These are phyloP conservation scores for Haplosporangium sp. DNA, from an alignment of 371 early-diverging fungal genomes.

Conservation along the genomic window DNA sequence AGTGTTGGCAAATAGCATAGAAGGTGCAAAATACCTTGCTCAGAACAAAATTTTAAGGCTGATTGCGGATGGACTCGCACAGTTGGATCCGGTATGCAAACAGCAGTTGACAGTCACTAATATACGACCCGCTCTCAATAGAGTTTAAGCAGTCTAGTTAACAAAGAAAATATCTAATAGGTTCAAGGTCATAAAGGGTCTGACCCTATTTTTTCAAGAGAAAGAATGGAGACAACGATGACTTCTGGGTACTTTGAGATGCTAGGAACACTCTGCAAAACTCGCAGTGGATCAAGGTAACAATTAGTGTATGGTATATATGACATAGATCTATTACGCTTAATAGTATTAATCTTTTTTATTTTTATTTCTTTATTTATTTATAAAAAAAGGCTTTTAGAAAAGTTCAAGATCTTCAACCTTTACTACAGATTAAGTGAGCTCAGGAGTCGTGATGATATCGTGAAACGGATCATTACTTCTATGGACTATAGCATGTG, in stretches of 20 bases:
- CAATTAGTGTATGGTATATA: neutral
- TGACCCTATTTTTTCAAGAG: constrained; percentile 82
- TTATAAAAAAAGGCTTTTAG: constrained; percentile 62
- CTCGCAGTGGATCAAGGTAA: constrained; percentile 74
- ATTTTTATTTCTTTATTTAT: neutral
- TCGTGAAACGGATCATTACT: constrained; percentile 81
- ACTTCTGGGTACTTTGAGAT: constrained; percentile 86
- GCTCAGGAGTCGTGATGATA: constrained; percentile 83
- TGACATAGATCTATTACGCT: too few species aligned
- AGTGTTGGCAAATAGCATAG: constrained; percentile 68
- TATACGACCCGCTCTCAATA: too few species aligned
- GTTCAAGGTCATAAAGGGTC: constrained; percentile 59
- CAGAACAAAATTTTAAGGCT: constrained; percentile 78
- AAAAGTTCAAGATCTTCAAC: constrained; percentile 84
- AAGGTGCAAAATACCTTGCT: constrained; percentile 75
- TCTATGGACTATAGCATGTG: constrained; percentile 81
- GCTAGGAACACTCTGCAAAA: constrained; percentile 74
- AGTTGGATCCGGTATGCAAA: constrained; percentile 73
- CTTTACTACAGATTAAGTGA: constrained; percentile 86
- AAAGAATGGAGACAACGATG: constrained; percentile 77
- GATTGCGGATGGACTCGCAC: constrained; percentile 77
- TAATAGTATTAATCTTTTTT: too few species aligned
- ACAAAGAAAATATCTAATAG: constrained; percentile 10
- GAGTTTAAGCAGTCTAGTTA: too few species aligned
- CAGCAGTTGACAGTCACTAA: too few species aligned